These are phyloP conservation scores for Gossypium lobatum DNA, from an alignment of 441 rosid species.

Conservation along the genomic window DNA sequence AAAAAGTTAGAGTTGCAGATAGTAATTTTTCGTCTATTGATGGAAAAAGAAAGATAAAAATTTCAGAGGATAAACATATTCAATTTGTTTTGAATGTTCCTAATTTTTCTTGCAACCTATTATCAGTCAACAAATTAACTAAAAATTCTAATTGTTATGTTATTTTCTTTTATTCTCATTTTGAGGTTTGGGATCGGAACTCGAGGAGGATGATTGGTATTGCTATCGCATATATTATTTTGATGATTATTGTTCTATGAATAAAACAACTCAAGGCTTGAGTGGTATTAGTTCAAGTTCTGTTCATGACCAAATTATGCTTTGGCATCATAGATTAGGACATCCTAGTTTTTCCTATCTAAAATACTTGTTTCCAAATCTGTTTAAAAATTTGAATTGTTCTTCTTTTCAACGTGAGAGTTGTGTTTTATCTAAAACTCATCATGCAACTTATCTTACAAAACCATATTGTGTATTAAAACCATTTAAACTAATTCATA, in stretches of 20 bases:
- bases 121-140: not conserved
- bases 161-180: not conserved
- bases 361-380: not conserved
- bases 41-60: not conserved
- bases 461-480: not conserved
- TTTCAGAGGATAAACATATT: not conserved
- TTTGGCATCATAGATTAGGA: not conserved
- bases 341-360: not conserved
- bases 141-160: not conserved
- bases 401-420: not conserved
- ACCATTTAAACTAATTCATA: no score
- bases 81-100: not conserved
- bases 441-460: not conserved
- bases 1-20: not conserved
- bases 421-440: not conserved
- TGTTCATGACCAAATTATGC: not conserved
- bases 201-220: not conserved
- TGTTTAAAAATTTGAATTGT: not conserved
- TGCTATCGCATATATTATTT: not conserved
- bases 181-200: not conserved
- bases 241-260: not conserved
- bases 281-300: not conserved
- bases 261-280: not conserved
- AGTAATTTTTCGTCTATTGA: not conserved
- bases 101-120: not conserved